Evolutionary conservation across 306 rosid genomes (phyloP).

Genomic region (Comarum palustre): DNA sequence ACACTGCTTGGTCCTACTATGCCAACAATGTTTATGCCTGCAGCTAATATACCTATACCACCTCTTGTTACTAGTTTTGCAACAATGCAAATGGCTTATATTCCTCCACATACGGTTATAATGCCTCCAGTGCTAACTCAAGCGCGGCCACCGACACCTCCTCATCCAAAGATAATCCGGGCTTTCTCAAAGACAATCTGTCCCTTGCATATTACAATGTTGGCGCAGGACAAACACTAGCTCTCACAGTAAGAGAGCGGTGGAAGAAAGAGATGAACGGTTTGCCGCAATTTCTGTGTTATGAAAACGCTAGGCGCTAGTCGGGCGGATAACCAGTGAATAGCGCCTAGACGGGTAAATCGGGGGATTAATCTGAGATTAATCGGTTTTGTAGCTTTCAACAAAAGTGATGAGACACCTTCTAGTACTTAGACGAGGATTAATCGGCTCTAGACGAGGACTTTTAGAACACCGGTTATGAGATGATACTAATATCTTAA

Average conservation of each 20-base stretch:
- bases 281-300: constrained; percentile 37
- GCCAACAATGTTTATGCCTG: constrained; percentile 55
- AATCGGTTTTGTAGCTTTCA: too few species aligned
- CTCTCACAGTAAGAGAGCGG: constrained; percentile 82
- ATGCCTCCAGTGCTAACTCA: constrained; percentile 85
- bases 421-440: too few species aligned
- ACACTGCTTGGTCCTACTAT: constrained; percentile 47
- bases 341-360: too few species aligned
- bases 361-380: too few species aligned
- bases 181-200: constrained; percentile 91
- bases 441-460: too few species aligned
- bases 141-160: constrained; percentile 84
- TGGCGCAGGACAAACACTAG: constrained; percentile 62
- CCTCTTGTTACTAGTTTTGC: constrained; percentile 80
- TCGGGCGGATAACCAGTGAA: too few species aligned
- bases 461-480: background rate
- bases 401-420: too few species aligned
- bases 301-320: too few species aligned
- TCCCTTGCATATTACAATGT: constrained; percentile 87
- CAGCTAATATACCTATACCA: constrained; percentile 58
- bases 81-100: constrained; percentile 49
- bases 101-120: constrained; percentile 50
- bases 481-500: constrained; percentile 26
- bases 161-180: constrained; percentile 87
- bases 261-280: constrained; percentile 86